These are phyloP conservation scores for Typha latifolia DNA, from an alignment of 176 grass and related monocot species.

Conservation along the genomic window DNA sequence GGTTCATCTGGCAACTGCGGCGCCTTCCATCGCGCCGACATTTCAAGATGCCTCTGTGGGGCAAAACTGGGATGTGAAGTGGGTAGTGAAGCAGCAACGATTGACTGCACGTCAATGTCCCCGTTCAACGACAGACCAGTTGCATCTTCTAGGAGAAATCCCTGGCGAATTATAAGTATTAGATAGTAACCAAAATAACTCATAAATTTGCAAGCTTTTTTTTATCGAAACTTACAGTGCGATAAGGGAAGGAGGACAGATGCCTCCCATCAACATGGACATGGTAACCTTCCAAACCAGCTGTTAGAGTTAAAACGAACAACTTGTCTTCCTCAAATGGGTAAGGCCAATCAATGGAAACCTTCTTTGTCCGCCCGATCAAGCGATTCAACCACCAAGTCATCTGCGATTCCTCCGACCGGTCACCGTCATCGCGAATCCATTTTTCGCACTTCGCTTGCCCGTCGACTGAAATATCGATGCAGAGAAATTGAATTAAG, in stretches of 20 bases:
- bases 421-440: constrained; percentile 53
- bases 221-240: constrained; percentile 52
- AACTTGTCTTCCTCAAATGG: constrained; percentile 52
- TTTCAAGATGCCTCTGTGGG: constrained; percentile 50
- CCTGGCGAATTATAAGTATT: constrained; percentile 23
- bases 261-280: constrained; percentile 57
- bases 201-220: neutral
- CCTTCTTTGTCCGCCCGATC: constrained; percentile 55
- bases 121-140: constrained; percentile 59
- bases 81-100: constrained; percentile 62
- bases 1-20: constrained; percentile 39
- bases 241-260: constrained; percentile 71
- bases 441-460: constrained; percentile 88
- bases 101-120: constrained; percentile 59
- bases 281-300: constrained; percentile 88
- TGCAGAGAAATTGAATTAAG: constrained; percentile 1
- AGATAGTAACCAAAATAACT: neutral
- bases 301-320: constrained; percentile 78
- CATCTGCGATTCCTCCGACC: constrained; percentile 45
- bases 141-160: constrained; percentile 78
- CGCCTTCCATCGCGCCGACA: constrained; percentile 47
- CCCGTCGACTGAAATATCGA: constrained; percentile 67
- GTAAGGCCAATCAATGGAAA: constrained; percentile 53
- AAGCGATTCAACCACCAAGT: constrained; percentile 90
- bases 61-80: constrained; percentile 50